Percentiles rank a stretch among this genome's conserved stretches.
These are phyloP conservation scores for Xerophyta viscosa DNA, from an alignment of 106 monocot genomes.

Conservation along the genomic window DNA sequence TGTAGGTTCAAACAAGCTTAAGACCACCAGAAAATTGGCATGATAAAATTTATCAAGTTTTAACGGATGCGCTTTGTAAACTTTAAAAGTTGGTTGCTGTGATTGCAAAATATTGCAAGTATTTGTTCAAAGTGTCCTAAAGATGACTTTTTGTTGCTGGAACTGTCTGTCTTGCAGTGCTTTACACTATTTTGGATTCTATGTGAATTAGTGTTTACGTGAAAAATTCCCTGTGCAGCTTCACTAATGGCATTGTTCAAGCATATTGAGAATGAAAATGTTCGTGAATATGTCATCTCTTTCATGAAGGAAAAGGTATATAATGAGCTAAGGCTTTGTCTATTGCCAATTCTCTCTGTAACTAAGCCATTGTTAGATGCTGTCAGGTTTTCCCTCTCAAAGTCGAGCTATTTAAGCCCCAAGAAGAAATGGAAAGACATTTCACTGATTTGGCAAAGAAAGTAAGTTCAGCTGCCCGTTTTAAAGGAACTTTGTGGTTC, in stretches of 20 bases:
- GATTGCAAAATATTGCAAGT: no score
- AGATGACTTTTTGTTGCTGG: no score
- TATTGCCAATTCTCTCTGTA: not conserved
- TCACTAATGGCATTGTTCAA: constrained; percentile 84
- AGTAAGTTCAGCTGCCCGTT: constrained; percentile 25
- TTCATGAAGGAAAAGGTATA: constrained; percentile 94
- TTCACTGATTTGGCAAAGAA: constrained; percentile 91
- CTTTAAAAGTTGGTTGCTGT: no score
- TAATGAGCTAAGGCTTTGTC: constrained; percentile 3
- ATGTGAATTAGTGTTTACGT: not conserved
- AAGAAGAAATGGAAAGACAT: constrained; percentile 94
- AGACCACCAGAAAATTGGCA: no score
- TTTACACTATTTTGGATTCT: not conserved
- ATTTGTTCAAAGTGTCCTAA: no score
- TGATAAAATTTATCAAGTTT: no score
- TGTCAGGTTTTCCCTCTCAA: constrained; percentile 90
- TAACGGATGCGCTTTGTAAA: no score
- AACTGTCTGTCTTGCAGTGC: no score
- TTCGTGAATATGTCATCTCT: constrained; percentile 89
- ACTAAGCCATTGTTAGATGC: not conserved
- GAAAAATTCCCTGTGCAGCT: constrained; percentile 39
- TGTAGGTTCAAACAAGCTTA: no score
- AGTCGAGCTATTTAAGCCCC: constrained; percentile 88
- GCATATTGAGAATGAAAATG: constrained; percentile 82
- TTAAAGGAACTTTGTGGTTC: not conserved